Conservation (phyloP, 2,329 filamentous ascomycete genomes). For the Claviceps citrina region DNA sequence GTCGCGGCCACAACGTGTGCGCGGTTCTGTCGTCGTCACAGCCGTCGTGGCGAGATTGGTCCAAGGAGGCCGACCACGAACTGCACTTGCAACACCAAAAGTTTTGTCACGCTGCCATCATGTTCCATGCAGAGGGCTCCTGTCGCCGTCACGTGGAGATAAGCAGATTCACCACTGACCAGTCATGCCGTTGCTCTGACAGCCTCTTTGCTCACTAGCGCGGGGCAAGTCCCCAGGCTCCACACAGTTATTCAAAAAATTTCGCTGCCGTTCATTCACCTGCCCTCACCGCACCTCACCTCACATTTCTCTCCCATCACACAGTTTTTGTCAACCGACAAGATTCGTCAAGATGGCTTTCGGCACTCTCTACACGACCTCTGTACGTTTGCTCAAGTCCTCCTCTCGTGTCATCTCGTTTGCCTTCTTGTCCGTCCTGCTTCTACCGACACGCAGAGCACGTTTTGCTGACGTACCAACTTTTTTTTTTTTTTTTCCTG, state of each 20-base stretch:
- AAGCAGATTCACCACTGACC: constrained; percentile 6
- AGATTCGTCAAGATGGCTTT: constrained; percentile 63
- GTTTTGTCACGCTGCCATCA: no score
- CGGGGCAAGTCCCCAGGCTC: constrained; percentile 19
- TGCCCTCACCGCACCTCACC: constrained; percentile 8
- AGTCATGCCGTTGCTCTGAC: constrained; percentile 8
- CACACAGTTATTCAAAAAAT: constrained; percentile 16
- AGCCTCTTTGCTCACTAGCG: constrained; percentile 11
- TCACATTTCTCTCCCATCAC: constrained; percentile 3
- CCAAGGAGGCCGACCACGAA: no score
- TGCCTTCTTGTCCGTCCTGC: constrained; percentile 8
- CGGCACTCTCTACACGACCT: constrained; percentile 87
- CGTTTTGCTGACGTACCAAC: background rate
- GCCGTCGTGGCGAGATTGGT: constrained; percentile 1
- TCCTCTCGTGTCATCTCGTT: constrained; percentile 1
- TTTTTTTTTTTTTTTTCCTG: constrained; percentile 6
- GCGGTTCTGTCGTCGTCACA: background rate
- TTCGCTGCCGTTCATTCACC: constrained; percentile 12
- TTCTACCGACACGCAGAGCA: background rate
- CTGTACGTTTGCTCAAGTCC: constrained; percentile 39
- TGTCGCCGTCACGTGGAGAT: constrained; percentile 11
- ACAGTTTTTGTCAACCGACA: constrained; percentile 6
- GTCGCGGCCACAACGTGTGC: constrained; percentile 2
- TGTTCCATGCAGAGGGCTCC: no score
- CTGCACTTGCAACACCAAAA: no score